Percentiles rank a stretch among this genome's conserved stretches.
phyloP scores from a whole-genome alignment of 768 basidiomycete genomes.

The Suillus placidus region DNA sequence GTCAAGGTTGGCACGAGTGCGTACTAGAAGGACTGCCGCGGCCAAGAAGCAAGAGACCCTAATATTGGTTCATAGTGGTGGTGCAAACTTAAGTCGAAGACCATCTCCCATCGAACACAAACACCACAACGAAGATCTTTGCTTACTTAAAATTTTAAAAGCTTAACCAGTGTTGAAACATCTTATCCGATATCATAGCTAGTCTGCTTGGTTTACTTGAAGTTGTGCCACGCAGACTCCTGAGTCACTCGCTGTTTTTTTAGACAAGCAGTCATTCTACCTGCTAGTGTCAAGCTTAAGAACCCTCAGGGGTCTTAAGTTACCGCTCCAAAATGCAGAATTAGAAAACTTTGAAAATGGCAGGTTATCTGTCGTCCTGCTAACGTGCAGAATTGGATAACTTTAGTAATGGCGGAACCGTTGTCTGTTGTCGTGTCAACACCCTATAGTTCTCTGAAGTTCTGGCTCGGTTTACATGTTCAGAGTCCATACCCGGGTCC shows the following conservation, averaged over 20 bases:
- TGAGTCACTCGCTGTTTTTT: background rate
- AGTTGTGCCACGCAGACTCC: background rate
- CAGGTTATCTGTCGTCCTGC: too few species aligned
- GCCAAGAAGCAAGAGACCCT: background rate
- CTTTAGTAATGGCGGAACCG: background rate
- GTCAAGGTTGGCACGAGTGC: background rate
- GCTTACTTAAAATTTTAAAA: background rate
- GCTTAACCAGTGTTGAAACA: background rate
- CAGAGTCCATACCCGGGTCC: constrained; percentile 24
- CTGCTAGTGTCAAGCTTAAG: background rate
- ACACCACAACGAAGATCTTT: background rate
- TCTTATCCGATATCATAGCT: background rate
- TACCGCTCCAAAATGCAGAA: background rate
- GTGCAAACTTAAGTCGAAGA: background rate
- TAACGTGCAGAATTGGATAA: background rate
- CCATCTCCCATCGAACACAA: background rate
- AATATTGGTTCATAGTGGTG: background rate
- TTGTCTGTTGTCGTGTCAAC: background rate
- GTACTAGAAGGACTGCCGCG: background rate
- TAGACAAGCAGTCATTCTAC: background rate
- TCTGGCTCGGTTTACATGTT: constrained; percentile 23
- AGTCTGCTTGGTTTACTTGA: background rate
- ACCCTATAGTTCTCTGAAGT: constrained; percentile 25
- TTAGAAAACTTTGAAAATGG: background rate
- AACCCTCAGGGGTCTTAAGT: too few species aligned